Evolutionary conservation across 192 early-diverging fungal genomes (phyloP).

Genomic region (Coemansia sp.): DNA sequence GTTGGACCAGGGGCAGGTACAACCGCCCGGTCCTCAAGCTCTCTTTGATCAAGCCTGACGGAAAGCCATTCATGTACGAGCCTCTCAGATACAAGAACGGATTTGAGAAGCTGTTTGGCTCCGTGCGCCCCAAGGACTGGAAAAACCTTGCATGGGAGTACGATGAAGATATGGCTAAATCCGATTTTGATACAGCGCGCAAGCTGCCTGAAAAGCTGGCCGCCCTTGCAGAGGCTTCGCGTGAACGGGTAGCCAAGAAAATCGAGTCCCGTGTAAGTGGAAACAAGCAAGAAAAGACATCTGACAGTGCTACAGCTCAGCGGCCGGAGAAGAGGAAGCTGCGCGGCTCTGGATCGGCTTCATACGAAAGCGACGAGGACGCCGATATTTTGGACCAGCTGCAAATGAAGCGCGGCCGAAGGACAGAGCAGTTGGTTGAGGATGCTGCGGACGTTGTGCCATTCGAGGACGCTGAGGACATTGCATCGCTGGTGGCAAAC

Average conservation of each 20-base stretch:
- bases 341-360: not conserved
- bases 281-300: not conserved
- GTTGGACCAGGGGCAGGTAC: slow-evolving; percentile 71
- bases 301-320: not conserved
- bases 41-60: slow-evolving; percentile 58
- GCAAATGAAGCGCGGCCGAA: not conserved
- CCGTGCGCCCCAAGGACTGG: slow-evolving; percentile 12
- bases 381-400: slow-evolving; percentile 28
- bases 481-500: slow-evolving; percentile 27
- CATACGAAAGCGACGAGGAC: slow-evolving; percentile 23
- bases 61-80: slow-evolving; percentile 64
- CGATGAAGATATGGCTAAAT: slow-evolving; percentile 7
- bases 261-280: not conserved
- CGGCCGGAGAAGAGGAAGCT: not conserved
- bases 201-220: slow-evolving; percentile 17
- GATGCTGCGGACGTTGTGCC: slow-evolving; percentile 5
- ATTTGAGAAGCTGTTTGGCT: slow-evolving; percentile 56
- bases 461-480: slow-evolving; percentile 41
- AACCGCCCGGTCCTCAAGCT: slow-evolving; percentile 72
- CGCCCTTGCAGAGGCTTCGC: slow-evolving; percentile 4
- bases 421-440: not conserved
- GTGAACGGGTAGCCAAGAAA: slow-evolving; percentile 11
- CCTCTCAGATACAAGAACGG: slow-evolving; percentile 68
- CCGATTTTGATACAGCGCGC: slow-evolving; percentile 27
- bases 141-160: slow-evolving; percentile 49